Conservation (phyloP, 805 yeast genomes). For the Ogataea ganodermae region DNA sequence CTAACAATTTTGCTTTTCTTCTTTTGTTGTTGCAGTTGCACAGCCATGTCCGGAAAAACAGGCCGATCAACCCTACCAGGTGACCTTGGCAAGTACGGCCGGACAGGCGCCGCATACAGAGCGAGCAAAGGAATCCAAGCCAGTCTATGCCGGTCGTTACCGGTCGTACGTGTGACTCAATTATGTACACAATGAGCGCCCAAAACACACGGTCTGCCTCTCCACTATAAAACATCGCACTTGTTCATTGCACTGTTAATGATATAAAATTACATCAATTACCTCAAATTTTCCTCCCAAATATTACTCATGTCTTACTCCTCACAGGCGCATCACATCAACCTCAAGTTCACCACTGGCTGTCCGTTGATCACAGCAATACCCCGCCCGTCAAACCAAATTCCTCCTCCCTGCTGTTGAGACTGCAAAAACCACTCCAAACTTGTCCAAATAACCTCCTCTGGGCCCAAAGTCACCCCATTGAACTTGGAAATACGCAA, state of each 20-base stretch:
- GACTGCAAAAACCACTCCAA: slow-evolving; percentile 12
- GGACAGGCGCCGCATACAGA: too few species aligned
- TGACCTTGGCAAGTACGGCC: too few species aligned
- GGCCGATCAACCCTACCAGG: too few species aligned
- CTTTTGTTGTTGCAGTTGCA: neutral
- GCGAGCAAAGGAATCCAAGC: too few species aligned
- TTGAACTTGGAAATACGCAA: slow-evolving; percentile 30
- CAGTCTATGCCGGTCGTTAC: too few species aligned
- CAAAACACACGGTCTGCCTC: too few species aligned
- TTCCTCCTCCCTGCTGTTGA: neutral
- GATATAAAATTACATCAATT: too few species aligned
- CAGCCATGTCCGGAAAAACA: neutral
- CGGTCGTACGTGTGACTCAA: too few species aligned
- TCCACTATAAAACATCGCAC: too few species aligned
- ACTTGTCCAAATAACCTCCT: slow-evolving; percentile 29
- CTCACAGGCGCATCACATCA: slow-evolving; percentile 4
- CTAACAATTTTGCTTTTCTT: neutral
- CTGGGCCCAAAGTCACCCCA: slow-evolving; percentile 20
- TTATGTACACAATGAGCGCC: too few species aligned
- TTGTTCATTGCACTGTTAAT: too few species aligned
- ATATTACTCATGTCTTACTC: neutral
- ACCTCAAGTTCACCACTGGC: slow-evolving; percentile 27
- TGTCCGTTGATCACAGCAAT: slow-evolving; percentile 20
- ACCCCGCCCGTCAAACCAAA: slow-evolving; percentile 13
- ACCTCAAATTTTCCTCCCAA: too few species aligned